These are phyloP conservation scores for Fragaria vesca DNA, from an alignment of 306 rosid genomes.

Conservation along the genomic window DNA sequence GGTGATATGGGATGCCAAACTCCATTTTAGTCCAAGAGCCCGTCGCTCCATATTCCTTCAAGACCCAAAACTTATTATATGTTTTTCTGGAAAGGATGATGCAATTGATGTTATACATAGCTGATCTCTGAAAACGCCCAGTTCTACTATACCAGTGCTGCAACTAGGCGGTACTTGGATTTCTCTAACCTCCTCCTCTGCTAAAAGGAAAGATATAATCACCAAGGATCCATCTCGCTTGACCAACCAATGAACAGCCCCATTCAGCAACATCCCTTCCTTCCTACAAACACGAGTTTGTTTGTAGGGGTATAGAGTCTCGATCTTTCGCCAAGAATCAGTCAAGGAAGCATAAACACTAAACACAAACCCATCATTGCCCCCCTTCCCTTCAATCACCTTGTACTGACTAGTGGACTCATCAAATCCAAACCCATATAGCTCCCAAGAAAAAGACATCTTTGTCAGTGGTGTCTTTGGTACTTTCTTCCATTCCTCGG, in stretches of 20 bases:
- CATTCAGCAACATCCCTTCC: not conserved
- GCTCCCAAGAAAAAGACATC: not conserved
- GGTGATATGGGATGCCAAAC: not conserved
- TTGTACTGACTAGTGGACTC: not conserved
- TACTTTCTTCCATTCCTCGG: not conserved
- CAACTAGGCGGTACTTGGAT: not conserved
- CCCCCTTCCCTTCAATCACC: not conserved
- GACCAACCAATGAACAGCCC: not conserved
- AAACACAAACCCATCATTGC: not conserved
- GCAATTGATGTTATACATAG: not conserved
- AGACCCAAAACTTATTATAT: not conserved
- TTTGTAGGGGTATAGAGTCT: not conserved
- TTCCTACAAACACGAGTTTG: not conserved
- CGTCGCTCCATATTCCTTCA: not conserved
- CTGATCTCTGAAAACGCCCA: not conserved
- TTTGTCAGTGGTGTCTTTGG: not conserved
- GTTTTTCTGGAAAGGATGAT: not conserved
- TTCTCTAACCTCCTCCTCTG: not conserved
- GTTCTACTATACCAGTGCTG: not conserved
- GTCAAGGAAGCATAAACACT: not conserved
- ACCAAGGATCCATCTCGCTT: not conserved
- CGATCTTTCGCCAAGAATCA: not conserved
- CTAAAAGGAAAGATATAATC: not conserved
- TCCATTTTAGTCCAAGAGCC: not conserved
- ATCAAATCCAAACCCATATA: constrained; percentile 1